A percentile compares a stretch with the other conserved stretches of the same genome.
Evolutionary conservation across 1,284 basidiomycete species (phyloP).

Genomic region (Boletus semigastroideus): DNA sequence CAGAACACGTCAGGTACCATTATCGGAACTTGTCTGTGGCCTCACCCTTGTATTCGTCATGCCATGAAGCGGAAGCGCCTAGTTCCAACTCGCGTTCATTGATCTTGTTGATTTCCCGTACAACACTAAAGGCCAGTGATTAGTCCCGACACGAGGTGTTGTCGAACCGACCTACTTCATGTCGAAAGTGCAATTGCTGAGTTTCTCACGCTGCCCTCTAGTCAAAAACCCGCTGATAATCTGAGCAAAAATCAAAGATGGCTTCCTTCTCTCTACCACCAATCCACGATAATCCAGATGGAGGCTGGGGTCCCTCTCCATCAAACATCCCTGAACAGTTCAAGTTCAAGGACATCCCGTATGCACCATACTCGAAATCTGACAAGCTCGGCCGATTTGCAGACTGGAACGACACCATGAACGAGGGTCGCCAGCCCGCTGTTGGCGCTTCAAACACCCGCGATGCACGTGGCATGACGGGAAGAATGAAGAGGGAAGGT

Average conservation of each 20-base stretch:
- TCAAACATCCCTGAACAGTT: conserved; percentile 75
- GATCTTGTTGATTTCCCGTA: conserved; percentile 90
- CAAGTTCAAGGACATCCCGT: conserved; percentile 91
- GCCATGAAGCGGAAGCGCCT: conserved; percentile 83
- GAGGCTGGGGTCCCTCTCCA: conserved; percentile 79
- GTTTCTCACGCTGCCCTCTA: conserved; percentile 46
- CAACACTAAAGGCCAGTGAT: conserved; percentile 57
- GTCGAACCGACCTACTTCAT: conserved; percentile 63
- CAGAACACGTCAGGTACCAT: conserved; percentile 3
- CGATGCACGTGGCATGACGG: conserved; percentile 46
- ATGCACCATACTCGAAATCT: conserved; percentile 96
- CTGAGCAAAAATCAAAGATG: conserved; percentile 42
- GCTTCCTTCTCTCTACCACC: conserved; percentile 74
- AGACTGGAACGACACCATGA: conserved; percentile 88
- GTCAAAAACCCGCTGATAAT: conserved; percentile 20
- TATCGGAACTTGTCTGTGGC: not conserved
- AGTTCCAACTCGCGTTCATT: conserved; percentile 92
- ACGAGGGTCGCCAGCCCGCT: conserved; percentile 61
- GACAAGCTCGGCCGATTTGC: conserved; percentile 98
- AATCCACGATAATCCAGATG: conserved; percentile 80
- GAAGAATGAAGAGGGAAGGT: conserved; percentile 63
- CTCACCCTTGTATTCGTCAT: conserved; percentile 90
- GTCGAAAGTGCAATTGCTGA: conserved; percentile 25
- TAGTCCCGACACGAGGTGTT: conserved; percentile 9
- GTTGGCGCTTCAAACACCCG: conserved; percentile 51